A percentile compares a stretch with the other conserved stretches of the same genome.
These are phyloP conservation scores for Scedosporium minutisporum DNA, from an alignment of 2,329 filamentous ascomycete species.

Conservation along the genomic window DNA sequence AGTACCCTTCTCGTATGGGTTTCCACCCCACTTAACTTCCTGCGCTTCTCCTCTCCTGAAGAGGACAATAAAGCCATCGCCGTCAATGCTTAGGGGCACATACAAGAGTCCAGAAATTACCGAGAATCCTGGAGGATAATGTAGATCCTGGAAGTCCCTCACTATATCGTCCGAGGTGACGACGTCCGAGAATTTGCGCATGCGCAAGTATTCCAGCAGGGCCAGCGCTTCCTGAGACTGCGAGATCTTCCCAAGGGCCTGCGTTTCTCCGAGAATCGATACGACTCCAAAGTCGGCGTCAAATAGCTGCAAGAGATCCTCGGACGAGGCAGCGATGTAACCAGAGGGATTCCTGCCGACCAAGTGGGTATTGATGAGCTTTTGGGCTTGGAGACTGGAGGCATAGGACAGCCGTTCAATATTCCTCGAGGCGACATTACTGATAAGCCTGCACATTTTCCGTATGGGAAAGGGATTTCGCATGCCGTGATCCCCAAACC, in stretches of 20 bases:
- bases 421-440: slow-evolving; percentile 76
- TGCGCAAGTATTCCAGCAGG: slow-evolving; percentile 73
- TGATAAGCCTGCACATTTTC: slow-evolving; percentile 83
- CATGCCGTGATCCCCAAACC: slow-evolving; percentile 70
- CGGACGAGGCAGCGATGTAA: slow-evolving; percentile 83
- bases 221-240: slow-evolving; percentile 76
- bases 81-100: slow-evolving; percentile 67
- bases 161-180: slow-evolving; percentile 67
- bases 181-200: slow-evolving; percentile 66
- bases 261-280: slow-evolving; percentile 81
- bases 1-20: slow-evolving; percentile 71
- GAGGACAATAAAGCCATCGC: slow-evolving; percentile 81
- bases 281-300: slow-evolving; percentile 79
- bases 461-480: slow-evolving; percentile 85
- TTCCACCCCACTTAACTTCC: slow-evolving; percentile 79
- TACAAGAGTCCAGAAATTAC: slow-evolving; percentile 70
- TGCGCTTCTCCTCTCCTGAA: slow-evolving; percentile 69
- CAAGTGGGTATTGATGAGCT: slow-evolving; percentile 77
- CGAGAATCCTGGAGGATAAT: slow-evolving; percentile 70
- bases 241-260: slow-evolving; percentile 65
- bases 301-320: slow-evolving; percentile 74
- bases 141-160: slow-evolving; percentile 71
- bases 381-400: slow-evolving; percentile 72
- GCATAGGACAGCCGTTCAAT: slow-evolving; percentile 83
- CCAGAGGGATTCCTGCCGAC: slow-evolving; percentile 75